Conservation (phyloP, 2,329 filamentous ascomycete genomes). For the Neonectria neomacrospora region DNA sequence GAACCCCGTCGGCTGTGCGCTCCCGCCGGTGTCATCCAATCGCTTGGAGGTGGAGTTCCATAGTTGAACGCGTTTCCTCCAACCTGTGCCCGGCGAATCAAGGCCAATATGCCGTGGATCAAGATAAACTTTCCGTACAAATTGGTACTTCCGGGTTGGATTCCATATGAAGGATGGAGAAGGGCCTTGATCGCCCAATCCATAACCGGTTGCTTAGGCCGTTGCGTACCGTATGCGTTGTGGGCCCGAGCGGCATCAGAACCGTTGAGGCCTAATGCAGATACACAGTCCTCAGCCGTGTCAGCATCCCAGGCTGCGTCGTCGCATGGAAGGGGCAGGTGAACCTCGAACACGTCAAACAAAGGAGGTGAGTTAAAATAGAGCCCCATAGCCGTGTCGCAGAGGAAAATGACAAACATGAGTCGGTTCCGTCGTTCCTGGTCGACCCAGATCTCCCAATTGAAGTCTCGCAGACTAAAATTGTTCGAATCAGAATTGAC, state of each 20-base stretch:
- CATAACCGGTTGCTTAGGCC: constrained; percentile 73
- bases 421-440: constrained; percentile 76
- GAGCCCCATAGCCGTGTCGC: constrained; percentile 72
- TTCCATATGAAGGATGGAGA: constrained; percentile 66
- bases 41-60: constrained; percentile 68
- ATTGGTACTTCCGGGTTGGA: constrained; percentile 75
- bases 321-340: constrained; percentile 75
- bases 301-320: constrained; percentile 79
- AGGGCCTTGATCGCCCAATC: constrained; percentile 70
- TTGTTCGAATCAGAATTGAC: constrained; percentile 58
- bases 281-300: constrained; percentile 68
- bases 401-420: constrained; percentile 72
- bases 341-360: constrained; percentile 72
- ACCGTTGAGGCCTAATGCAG: constrained; percentile 72
- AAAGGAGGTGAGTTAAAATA: constrained; percentile 76
- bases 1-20: constrained; percentile 58
- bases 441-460: constrained; percentile 75
- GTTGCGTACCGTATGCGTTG: constrained; percentile 72
- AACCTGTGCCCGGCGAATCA: constrained; percentile 62
- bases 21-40: constrained; percentile 63
- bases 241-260: constrained; percentile 61
- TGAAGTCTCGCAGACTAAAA: constrained; percentile 64
- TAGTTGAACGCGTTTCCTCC: constrained; percentile 55
- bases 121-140: constrained; percentile 79
- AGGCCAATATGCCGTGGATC: constrained; percentile 73